Evolutionary conservation across 1,139 yeast genomes (phyloP), one percentile per base, ranked within the genome.

Genomic region (Casaregolazyma suthepensis): DNA sequence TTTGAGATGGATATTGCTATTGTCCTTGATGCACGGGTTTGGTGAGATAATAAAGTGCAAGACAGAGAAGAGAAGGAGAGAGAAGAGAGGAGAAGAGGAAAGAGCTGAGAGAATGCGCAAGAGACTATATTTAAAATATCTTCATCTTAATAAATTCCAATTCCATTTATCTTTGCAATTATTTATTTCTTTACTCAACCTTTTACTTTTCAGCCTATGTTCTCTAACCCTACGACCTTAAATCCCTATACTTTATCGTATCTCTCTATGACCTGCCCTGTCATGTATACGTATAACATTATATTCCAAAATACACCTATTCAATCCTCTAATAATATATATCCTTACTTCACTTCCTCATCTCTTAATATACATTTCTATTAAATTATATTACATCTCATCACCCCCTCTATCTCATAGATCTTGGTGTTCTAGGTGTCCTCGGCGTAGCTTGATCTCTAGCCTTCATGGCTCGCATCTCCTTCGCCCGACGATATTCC

Each of bases 401-500:
- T 13, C 40, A 12, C 17, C 17, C 17, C 7, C 7, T 13, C 17
- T 35, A 35, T 35, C 40, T 35, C 40, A 35, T 35, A 3, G 40
- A 35, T 35, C 40, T 13, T 35, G 40, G 40, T 13, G 40, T 35
- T 26, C 31, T 22, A 4, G 26, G 26, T 22, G 26, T 22, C 6
- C 26, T 26, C 31, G 31, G 31, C 10, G 31, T 26, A 26, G 31
- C 31, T 9, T 26, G 31, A 5, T 12, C 31, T 26, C 31, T 26
- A 5, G 12, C 5, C 31, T 26, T 26, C 31, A 5, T 5, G 10
- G 10, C 31, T 26, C 40, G 40, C 40, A 13, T 35, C 17, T 35
- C 40, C 4, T 35, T 35, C 17, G 40, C 15, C 13, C 40, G 40
- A 15, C 40, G 40, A 50, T 57, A 62, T 47, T 61, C 59, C 20